Conservation (phyloP, 352 stramenopile genomes). For the Globisporangium alternatum region DNA sequence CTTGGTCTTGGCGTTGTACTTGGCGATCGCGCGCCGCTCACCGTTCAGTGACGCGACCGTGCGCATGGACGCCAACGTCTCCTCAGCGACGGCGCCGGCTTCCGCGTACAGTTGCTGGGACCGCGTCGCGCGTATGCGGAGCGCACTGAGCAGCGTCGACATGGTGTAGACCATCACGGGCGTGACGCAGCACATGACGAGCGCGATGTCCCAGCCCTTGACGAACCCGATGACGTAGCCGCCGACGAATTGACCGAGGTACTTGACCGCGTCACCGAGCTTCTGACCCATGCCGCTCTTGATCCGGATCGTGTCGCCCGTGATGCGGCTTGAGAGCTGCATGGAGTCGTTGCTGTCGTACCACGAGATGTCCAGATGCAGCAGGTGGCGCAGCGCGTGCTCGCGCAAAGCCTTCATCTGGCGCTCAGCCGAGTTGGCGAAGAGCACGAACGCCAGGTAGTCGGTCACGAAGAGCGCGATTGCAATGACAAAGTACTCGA, state of each 20-base stretch:
- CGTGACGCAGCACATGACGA: slow-evolving; percentile 40
- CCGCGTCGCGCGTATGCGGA: slow-evolving; percentile 18
- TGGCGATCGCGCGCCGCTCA: slow-evolving; percentile 38
- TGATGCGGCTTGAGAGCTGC: slow-evolving; percentile 40
- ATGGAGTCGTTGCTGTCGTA: slow-evolving; percentile 42
- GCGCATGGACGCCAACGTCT: slow-evolving; percentile 58
- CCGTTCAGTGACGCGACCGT: slow-evolving; percentile 49
- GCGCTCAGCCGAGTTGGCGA: slow-evolving; percentile 30
- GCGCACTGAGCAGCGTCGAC: slow-evolving; percentile 26
- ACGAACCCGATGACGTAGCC: slow-evolving; percentile 47
- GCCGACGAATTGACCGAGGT: slow-evolving; percentile 30
- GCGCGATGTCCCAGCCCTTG: slow-evolving; percentile 40
- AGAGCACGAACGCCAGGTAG: slow-evolving; percentile 29
- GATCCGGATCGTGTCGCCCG: slow-evolving; percentile 53
- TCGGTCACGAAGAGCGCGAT: slow-evolving; percentile 34
- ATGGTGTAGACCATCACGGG: slow-evolving; percentile 42
- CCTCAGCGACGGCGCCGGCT: slow-evolving; percentile 48
- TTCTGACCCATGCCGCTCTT: slow-evolving; percentile 57
- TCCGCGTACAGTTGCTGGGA: slow-evolving; percentile 49
- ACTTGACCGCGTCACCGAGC: slow-evolving; percentile 40
- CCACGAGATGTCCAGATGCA: slow-evolving; percentile 50
- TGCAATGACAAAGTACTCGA: slow-evolving; percentile 29
- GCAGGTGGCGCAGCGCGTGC: slow-evolving; percentile 37
- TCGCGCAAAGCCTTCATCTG: slow-evolving; percentile 45
- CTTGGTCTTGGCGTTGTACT: slow-evolving; percentile 30